A percentile compares a stretch with the other conserved stretches of the same genome.
Evolutionary conservation across 306 rosid species (phyloP).

Genomic region (Trifolium subterraneum): DNA sequence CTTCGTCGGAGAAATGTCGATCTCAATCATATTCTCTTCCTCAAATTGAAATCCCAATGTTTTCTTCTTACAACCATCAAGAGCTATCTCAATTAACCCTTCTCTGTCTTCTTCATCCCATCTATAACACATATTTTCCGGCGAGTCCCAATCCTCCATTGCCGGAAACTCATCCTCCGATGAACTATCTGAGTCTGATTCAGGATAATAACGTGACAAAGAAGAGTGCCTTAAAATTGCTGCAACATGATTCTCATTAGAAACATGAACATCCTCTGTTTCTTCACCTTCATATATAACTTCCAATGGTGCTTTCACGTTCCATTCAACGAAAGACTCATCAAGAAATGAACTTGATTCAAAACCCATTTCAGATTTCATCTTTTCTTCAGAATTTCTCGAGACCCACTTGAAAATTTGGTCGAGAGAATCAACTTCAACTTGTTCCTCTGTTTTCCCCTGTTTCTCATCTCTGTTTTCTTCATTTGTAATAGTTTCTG

Average conservation of each 20-base stretch:
- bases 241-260: conserved; percentile 15
- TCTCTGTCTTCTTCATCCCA: conserved; percentile 88
- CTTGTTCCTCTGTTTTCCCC: conserved; percentile 40
- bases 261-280: conserved; percentile 41
- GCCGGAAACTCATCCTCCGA: conserved; percentile 57
- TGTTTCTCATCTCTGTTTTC: conserved; percentile 43
- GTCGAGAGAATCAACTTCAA: conserved; percentile 37
- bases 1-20: conserved; percentile 59
- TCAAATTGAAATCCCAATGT: conserved; percentile 48
- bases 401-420: conserved; percentile 39
- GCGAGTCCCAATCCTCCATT: conserved; percentile 55
- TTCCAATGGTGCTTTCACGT: conserved; percentile 84
- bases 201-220: conserved; percentile 74
- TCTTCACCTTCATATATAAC: conserved; percentile 79
- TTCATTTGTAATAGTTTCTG: not conserved
- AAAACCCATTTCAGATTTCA: conserved; percentile 46
- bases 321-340: conserved; percentile 73
- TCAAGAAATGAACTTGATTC: conserved; percentile 53
- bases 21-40: conserved; percentile 67
- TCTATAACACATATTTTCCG: conserved; percentile 48
- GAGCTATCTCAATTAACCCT: conserved; percentile 82
- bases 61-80: conserved; percentile 56
- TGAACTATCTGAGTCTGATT: conserved; percentile 78
- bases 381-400: conserved; percentile 38
- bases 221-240: conserved; percentile 55